Percentiles rank a stretch among this genome's conserved stretches.
Conservation (phyloP, 2,329 filamentous ascomycete genomes). For the Didymella glomerata region DNA sequence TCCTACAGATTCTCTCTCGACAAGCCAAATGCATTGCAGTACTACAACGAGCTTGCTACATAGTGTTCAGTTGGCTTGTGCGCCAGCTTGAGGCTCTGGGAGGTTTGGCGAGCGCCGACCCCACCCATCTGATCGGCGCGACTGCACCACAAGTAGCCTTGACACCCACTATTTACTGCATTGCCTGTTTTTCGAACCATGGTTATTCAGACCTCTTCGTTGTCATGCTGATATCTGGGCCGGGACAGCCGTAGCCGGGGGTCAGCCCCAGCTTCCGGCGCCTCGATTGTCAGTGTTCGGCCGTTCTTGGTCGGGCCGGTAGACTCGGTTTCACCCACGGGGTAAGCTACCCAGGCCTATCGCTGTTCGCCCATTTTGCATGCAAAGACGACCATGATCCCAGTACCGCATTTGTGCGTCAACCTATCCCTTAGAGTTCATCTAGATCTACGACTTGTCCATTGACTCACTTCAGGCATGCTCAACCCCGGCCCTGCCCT, state of each 20-base stretch:
- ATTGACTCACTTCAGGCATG: neutral
- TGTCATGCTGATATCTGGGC: constrained; percentile 1
- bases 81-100: neutral
- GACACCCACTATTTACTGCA: neutral
- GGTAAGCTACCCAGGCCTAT: neutral
- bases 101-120: neutral
- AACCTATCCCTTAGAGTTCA: neutral
- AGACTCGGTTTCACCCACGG: constrained; percentile 6
- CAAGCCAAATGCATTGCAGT: neutral
- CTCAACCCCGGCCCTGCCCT: no score
- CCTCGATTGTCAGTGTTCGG: neutral
- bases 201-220: neutral
- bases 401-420: neutral
- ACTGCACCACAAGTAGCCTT: neutral
- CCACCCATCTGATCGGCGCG: neutral
- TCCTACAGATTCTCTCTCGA: no score
- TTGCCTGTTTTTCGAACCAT: neutral
- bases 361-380: neutral
- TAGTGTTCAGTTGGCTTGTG: neutral
- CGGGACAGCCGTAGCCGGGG: constrained; percentile 1
- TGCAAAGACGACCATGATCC: neutral
- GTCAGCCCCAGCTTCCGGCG: constrained; percentile 2
- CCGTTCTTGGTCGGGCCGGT: constrained; percentile 13
- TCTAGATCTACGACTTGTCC: neutral
- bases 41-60: neutral